Evolutionary conservation across 192 early-diverging fungal species (phyloP).

Genomic region (Coemansia javaensis): DNA sequence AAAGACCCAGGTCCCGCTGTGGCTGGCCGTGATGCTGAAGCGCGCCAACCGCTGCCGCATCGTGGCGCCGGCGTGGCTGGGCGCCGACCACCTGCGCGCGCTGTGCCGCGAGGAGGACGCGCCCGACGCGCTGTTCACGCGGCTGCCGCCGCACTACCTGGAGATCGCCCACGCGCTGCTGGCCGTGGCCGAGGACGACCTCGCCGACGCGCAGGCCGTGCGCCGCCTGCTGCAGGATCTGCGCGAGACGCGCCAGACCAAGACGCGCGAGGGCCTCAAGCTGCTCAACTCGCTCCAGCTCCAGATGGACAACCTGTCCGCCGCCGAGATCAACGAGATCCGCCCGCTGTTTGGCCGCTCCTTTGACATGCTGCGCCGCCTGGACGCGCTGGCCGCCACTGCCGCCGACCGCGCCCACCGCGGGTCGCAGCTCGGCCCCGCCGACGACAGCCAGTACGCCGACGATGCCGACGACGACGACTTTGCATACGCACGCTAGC

Average conservation of each 20-base stretch:
- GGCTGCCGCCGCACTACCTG: conserved; percentile 76
- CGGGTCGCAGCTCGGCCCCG: background rate
- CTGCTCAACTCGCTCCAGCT: conserved; percentile 63
- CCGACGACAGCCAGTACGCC: conserved; percentile 22
- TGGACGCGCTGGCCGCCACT: conserved; percentile 25
- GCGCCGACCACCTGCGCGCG: conserved; percentile 59
- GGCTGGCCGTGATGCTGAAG: conserved; percentile 83
- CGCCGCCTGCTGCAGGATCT: conserved; percentile 77
- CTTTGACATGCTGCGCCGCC: conserved; percentile 56
- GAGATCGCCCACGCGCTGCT: conserved; percentile 77
- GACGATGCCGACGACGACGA: conserved; percentile 17
- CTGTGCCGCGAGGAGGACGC: conserved; percentile 67
- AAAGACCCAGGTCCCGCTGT: conserved; percentile 71
- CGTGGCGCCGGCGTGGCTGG: conserved; percentile 76
- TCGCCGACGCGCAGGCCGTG: conserved; percentile 66
- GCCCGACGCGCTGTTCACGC: conserved; percentile 58
- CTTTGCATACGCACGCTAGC: background rate
- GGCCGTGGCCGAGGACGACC: conserved; percentile 77
- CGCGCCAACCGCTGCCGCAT: conserved; percentile 77
- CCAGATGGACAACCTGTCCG: conserved; percentile 79
- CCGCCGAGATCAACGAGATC: conserved; percentile 89
- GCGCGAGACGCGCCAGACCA: conserved; percentile 75
- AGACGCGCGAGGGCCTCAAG: conserved; percentile 67
- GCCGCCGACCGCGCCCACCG: conserved; percentile 6
- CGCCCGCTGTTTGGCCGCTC: conserved; percentile 83